These are phyloP conservation scores for Macrophomina pseudophaseolina DNA, from an alignment of 2,329 filamentous ascomycete species.

Conservation along the genomic window DNA sequence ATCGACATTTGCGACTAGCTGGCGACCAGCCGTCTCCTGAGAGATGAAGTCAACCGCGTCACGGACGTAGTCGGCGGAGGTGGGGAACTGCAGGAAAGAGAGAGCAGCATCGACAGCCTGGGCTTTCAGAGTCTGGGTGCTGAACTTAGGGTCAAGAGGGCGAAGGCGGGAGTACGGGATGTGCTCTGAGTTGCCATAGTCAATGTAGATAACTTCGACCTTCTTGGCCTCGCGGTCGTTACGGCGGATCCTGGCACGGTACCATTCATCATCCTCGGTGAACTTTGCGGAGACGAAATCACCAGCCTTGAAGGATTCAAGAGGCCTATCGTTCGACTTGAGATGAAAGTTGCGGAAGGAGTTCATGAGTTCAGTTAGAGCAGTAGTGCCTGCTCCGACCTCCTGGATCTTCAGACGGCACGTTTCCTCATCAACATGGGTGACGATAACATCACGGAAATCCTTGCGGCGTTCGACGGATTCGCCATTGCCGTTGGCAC, in stretches of 20 bases:
- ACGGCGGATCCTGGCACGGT: slow-evolving; percentile 85
- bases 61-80: slow-evolving; percentile 77
- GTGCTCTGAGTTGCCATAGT: slow-evolving; percentile 94
- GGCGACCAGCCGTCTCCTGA: slow-evolving; percentile 74
- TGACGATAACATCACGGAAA: slow-evolving; percentile 92
- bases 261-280: slow-evolving; percentile 89
- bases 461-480: slow-evolving; percentile 74
- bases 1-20: slow-evolving; percentile 90
- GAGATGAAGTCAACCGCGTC: slow-evolving; percentile 79
- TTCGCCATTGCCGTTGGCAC: slow-evolving; percentile 55
- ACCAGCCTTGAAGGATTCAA: slow-evolving; percentile 84
- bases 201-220: slow-evolving; percentile 90
- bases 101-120: slow-evolving; percentile 88
- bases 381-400: slow-evolving; percentile 82
- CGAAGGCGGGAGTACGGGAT: slow-evolving; percentile 84
- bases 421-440: slow-evolving; percentile 79
- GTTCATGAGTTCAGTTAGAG: slow-evolving; percentile 85
- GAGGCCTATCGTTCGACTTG: slow-evolving; percentile 75
- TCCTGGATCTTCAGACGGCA: slow-evolving; percentile 90
- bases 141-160: slow-evolving; percentile 82
- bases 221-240: slow-evolving; percentile 89
- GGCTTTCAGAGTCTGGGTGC: slow-evolving; percentile 72
- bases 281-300: slow-evolving; percentile 93
- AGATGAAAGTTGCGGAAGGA: slow-evolving; percentile 91
- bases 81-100: slow-evolving; percentile 87